Evolutionary conservation across 768 basidiomycete species (phyloP), one percentile per base, ranked within the genome.

Genomic region (Neoboletus magnificus): DNA sequence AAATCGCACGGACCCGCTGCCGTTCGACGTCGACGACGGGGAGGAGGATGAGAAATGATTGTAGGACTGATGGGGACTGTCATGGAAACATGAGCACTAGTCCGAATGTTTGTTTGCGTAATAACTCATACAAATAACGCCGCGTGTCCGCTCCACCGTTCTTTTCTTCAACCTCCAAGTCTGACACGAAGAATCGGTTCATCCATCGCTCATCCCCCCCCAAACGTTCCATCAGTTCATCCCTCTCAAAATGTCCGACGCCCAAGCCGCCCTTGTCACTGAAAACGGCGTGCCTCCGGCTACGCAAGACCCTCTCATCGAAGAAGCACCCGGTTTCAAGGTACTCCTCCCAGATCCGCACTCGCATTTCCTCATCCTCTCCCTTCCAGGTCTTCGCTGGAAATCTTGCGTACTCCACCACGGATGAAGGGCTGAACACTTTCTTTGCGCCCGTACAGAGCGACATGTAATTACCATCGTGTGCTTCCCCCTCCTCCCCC

Each of bases 371-470:
- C 56, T 58, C 43, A 49, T 57, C 54, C 42, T 30, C 20, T 36
- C 29, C 18, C 49, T 48, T 47, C 22, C 65, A 94, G 92, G 90
- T 93, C 79, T 95, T 95, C 74, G 91, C 87, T 70, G 93, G 93
- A 66, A 96, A 96, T 78, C 92, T 96, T 80, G 85, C 91, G 79
- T 96, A 94, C 76, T 80, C 85, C 70, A 93, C 91, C 64, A 91
- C 89, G 80, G 91, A 93, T 81, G 89, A 92, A 77, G 90, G 90
- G 85, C 87, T 96, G 78, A 89, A 84, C 87, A 78, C 89, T 74
- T 89, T 96, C 82, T 96, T 95, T 81, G 87, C 81, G 74, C 88
- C 89, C 71, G 86, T 92, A 70, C 79, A 83, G 74, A 83, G 77
- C 79, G 91, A 92, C 75, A 86, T 95, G 93, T 95, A 80, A 69